Evolutionary conservation across 2,329 filamentous ascomycete species (phyloP).

Genomic region (Alternaria ventricosa): DNA sequence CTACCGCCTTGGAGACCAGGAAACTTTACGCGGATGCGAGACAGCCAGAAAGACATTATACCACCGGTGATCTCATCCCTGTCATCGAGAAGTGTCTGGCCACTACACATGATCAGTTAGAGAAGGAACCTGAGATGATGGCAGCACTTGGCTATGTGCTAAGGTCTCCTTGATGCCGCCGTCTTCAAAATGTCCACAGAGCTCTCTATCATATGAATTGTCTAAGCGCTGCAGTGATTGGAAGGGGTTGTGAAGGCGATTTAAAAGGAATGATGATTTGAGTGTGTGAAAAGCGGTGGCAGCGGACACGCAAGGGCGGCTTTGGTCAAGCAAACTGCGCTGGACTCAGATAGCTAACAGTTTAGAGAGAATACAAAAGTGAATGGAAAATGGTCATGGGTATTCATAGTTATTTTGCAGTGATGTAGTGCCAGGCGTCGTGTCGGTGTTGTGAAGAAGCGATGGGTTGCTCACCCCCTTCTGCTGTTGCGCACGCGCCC

Average conservation of each 20-base stretch:
- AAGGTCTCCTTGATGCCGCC: neutral
- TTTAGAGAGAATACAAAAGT: neutral
- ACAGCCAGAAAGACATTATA: neutral
- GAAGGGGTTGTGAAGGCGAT: neutral
- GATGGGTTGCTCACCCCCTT: neutral
- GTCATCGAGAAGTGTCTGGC: neutral
- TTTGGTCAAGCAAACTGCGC: neutral
- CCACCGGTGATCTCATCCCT: neutral
- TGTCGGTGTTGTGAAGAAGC: neutral
- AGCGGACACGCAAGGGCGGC: neutral
- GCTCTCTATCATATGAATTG: neutral
- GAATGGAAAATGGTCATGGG: neutral
- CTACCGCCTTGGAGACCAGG: neutral
- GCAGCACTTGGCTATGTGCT: neutral
- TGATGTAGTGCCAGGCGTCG: neutral
- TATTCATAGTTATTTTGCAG: no score
- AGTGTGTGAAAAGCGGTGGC: neutral
- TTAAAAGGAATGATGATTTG: neutral
- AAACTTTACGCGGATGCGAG: neutral
- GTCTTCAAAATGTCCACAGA: no score
- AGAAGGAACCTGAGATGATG: neutral
- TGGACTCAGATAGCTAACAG: neutral
- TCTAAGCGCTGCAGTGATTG: neutral
- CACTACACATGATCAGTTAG: neutral
- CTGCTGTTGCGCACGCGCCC: neutral